These are phyloP conservation scores for Trichosporon ovoides DNA, from an alignment of 1,284 basidiomycete genomes.

Conservation along the genomic window DNA sequence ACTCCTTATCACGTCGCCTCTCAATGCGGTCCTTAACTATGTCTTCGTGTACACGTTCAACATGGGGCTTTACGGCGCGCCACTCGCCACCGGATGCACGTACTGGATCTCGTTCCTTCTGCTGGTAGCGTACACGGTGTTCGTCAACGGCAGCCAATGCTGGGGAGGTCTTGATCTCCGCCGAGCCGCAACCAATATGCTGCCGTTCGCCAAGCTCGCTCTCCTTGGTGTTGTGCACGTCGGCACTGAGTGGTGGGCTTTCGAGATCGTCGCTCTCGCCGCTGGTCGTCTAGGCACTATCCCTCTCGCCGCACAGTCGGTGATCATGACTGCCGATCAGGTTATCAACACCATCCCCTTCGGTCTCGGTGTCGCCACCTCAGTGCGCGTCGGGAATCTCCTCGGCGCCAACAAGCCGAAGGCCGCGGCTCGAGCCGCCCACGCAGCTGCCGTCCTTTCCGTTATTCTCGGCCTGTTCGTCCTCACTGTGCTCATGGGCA, in stretches of 20 bases:
- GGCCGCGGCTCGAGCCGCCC: not conserved
- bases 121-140: constrained; percentile 1
- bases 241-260: constrained; percentile 12
- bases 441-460: constrained; percentile 3
- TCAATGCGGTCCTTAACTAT: constrained; percentile 7
- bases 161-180: constrained; percentile 8
- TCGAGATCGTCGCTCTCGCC: constrained; percentile 8
- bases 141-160: constrained; percentile 2
- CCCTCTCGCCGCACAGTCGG: constrained; percentile 5
- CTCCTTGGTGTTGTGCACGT: constrained; percentile 9
- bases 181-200: not conserved
- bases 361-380: constrained; percentile 8
- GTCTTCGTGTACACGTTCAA: not conserved
- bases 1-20: not conserved
- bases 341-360: constrained; percentile 11
- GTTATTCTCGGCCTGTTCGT: not conserved
- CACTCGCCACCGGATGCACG: constrained; percentile 2
- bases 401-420: constrained; percentile 5
- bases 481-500: constrained; percentile 4
- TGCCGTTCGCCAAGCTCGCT: constrained; percentile 4
- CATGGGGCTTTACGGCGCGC: constrained; percentile 3
- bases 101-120: constrained; percentile 5
- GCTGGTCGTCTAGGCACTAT: constrained; percentile 9
- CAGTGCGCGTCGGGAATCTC: constrained; percentile 7
- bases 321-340: constrained; percentile 13